A percentile compares a stretch with the other conserved stretches of the same genome.
phyloP scores from a whole-genome alignment of 768 basidiomycete genomes.

The Cystobasidium ongulense region DNA sequence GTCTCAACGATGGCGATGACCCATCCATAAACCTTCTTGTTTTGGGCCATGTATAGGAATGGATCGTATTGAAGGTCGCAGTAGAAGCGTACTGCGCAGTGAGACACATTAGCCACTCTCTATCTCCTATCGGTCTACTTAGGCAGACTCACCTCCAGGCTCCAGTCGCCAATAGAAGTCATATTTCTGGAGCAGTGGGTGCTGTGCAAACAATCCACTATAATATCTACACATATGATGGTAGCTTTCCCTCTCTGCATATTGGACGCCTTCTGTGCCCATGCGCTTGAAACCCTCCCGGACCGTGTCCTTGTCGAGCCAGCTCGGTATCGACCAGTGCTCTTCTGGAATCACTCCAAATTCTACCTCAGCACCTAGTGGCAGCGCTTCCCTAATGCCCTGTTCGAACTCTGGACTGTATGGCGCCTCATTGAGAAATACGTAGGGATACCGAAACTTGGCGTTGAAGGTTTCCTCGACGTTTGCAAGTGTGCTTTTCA shows the following conservation, averaged over 20 bases:
- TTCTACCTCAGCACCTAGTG: slow-evolving; percentile 19
- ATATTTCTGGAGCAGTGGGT: slow-evolving; percentile 65
- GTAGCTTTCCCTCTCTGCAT: slow-evolving; percentile 39
- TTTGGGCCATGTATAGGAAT: slow-evolving; percentile 68
- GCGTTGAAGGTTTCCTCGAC: slow-evolving; percentile 37
- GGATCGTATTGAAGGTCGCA: slow-evolving; percentile 63
- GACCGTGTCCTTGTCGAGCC: slow-evolving; percentile 68
- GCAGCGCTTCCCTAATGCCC: slow-evolving; percentile 34
- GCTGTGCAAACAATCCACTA: slow-evolving; percentile 66
- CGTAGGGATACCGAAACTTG: slow-evolving; percentile 51
- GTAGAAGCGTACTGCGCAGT: slow-evolving; percentile 50
- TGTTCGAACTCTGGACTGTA: slow-evolving; percentile 66
- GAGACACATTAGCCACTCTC: background rate
- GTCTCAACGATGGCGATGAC: slow-evolving; percentile 64
- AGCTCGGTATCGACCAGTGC: slow-evolving; percentile 68
- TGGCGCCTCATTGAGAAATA: slow-evolving; percentile 71
- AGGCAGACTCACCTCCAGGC: slow-evolving; percentile 41
- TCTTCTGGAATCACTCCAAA: slow-evolving; percentile 55
- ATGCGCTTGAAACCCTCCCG: slow-evolving; percentile 55
- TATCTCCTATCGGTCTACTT: background rate
- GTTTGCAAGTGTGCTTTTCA: slow-evolving; percentile 37
- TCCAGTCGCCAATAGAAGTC: slow-evolving; percentile 89
- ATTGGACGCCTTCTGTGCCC: slow-evolving; percentile 56
- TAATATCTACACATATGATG: slow-evolving; percentile 49
- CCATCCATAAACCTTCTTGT: slow-evolving; percentile 80